A percentile compares a stretch with the other conserved stretches of the same genome.
Evolutionary conservation across 2,329 filamentous ascomycete genomes (phyloP).

Genomic region (Colletotrichum sp.): DNA sequence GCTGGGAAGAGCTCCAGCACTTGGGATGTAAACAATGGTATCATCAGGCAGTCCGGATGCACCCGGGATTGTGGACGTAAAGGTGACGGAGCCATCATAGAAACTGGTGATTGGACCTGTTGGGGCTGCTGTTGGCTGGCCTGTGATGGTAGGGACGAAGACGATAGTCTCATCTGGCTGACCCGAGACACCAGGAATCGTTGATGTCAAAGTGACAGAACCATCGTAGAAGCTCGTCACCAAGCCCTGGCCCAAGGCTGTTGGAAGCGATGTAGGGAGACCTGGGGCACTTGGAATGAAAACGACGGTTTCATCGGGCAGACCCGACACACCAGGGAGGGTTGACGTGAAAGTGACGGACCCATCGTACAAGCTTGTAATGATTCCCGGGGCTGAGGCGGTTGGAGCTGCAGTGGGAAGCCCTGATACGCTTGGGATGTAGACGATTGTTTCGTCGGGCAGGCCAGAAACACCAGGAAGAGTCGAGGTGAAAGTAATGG

Average conservation of each 20-base stretch:
- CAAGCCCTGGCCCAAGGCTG: neutral
- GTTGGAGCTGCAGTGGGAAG: neutral
- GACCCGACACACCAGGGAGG: neutral
- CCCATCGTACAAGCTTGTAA: neutral
- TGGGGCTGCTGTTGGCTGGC: neutral
- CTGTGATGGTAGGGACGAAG: neutral
- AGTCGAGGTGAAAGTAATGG: neutral
- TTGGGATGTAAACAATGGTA: neutral
- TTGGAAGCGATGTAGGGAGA: neutral
- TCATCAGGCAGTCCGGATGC: neutral
- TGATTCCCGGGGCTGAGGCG: neutral
- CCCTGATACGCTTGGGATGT: neutral
- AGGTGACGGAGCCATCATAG: neutral
- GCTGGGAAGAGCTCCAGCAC: neutral
- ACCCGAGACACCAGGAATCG: neutral
- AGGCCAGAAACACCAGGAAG: neutral
- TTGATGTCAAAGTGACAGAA: neutral
- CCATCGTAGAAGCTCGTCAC: slow-evolving; percentile 11
- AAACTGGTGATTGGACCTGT: neutral
- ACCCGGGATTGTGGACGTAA: neutral
- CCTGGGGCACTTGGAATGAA: neutral
- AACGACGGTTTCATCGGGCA: neutral
- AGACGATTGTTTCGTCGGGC: neutral
- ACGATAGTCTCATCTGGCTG: neutral
- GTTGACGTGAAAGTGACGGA: neutral